A percentile compares a stretch with the other conserved stretches of the same genome.
These are phyloP conservation scores for Echeveria elegans DNA, from an alignment of 164 flowering plant genomes.

Conservation along the genomic window DNA sequence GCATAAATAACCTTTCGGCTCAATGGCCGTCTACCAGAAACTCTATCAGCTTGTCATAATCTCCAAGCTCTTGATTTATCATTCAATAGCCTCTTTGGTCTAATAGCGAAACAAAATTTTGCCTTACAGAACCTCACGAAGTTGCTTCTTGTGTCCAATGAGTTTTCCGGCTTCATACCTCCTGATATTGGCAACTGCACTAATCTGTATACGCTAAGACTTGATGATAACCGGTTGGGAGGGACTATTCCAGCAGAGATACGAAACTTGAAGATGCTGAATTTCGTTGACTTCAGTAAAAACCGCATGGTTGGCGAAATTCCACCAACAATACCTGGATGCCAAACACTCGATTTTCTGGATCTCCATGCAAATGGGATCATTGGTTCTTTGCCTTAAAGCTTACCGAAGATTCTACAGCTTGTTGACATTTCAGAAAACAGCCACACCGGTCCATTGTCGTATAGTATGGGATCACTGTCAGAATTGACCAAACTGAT, in stretches of 20 bases:
- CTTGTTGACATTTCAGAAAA: conserved; percentile 72
- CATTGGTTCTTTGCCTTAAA: conserved; percentile 50
- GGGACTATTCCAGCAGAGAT: conserved; percentile 81
- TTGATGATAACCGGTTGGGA: conserved; percentile 46
- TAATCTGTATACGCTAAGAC: conserved; percentile 46
- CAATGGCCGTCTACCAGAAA: conserved; percentile 60
- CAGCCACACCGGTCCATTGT: conserved; percentile 49
- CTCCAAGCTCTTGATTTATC: conserved; percentile 92
- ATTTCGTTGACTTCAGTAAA: conserved; percentile 66
- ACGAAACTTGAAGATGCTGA: conserved; percentile 51
- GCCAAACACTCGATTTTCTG: conserved; percentile 59
- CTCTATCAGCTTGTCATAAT: conserved; percentile 50
- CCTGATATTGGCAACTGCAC: conserved; percentile 87
- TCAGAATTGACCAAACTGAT: conserved; percentile 55
- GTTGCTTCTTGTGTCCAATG: conserved; percentile 71
- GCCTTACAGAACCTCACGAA: conserved; percentile 68
- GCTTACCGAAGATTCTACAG: conserved; percentile 53
- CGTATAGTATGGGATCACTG: conserved; percentile 42
- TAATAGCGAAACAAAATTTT: conserved; percentile 60
- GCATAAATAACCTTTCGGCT: conserved; percentile 47
- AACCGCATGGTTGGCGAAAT: conserved; percentile 58
- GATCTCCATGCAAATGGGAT: conserved; percentile 74
- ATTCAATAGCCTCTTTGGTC: conserved; percentile 55
- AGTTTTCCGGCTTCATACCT: conserved; percentile 70
- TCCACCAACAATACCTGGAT: conserved; percentile 57